phyloP scores from a whole-genome alignment of 2,329 filamentous ascomycete genomes.

The Cladosporium colombiae region DNA sequence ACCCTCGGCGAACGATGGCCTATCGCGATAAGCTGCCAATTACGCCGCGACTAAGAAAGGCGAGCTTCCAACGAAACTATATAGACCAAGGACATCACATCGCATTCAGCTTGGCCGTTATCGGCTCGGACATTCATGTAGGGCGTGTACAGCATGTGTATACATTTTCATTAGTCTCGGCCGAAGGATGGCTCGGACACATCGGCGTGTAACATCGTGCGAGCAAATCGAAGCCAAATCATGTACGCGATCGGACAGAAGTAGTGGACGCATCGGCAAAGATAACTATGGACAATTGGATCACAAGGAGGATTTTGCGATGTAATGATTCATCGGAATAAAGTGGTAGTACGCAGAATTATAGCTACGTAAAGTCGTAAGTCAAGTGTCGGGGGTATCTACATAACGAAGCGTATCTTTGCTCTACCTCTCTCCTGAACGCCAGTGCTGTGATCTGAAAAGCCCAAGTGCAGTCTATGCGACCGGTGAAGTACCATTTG shows the following conservation, averaged over 20 bases:
- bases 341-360: not conserved
- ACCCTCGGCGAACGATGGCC: not conserved
- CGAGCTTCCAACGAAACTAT: not conserved
- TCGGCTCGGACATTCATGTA: not conserved
- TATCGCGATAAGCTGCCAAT: not conserved
- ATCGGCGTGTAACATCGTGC: not conserved
- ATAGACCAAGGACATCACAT: not conserved
- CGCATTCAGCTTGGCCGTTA: not conserved
- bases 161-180: not conserved
- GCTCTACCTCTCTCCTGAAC: conserved; percentile 8
- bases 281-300: not conserved
- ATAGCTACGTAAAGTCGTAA: conserved; percentile 1
- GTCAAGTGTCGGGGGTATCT: conserved; percentile 11
- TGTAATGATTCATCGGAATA: not conserved
- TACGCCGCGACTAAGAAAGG: not conserved
- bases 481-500: not conserved
- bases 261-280: not conserved
- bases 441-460: conserved; percentile 12
- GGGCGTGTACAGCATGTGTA: not conserved
- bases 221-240: too few relatives aligned
- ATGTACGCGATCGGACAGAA: conserved; percentile 18
- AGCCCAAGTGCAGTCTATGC: not conserved
- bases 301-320: not conserved
- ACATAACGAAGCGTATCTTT: not conserved
- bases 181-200: not conserved